Conservation (phyloP, 495 filamentous ascomycete species). For the Podospora fimiseda region DNA sequence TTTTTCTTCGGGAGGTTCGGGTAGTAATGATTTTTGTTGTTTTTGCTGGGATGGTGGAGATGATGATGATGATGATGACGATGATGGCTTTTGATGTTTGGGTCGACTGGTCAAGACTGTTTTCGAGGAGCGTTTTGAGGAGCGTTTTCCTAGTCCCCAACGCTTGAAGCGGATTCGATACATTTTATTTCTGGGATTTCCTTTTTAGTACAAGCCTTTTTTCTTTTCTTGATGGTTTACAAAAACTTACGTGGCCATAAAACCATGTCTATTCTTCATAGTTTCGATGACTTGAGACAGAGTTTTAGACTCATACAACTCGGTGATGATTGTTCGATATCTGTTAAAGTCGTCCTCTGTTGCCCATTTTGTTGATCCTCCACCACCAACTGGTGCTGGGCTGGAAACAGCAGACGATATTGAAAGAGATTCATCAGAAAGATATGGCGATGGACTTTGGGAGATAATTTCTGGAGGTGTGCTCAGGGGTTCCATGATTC, state of each 20-base stretch:
- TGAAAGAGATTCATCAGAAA: background rate
- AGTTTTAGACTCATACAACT: background rate
- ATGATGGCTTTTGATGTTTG: background rate
- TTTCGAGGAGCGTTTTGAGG: background rate
- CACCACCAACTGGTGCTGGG: background rate
- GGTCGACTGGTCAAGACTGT: background rate
- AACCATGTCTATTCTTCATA: background rate
- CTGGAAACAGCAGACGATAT: background rate
- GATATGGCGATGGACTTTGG: background rate
- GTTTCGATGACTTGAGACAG: background rate
- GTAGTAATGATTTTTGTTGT: background rate
- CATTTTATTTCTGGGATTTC: slow-evolving; percentile 1
- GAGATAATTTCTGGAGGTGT: background rate
- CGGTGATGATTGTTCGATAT: background rate
- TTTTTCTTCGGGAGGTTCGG: too few species aligned
- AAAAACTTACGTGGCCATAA: slow-evolving; percentile 1
- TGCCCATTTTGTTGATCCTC: slow-evolving; percentile 1
- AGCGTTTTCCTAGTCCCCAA: slow-evolving; percentile 1
- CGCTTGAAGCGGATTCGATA: slow-evolving; percentile 2
- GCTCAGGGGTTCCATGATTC: background rate
- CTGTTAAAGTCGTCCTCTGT: slow-evolving; percentile 1
- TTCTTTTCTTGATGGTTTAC: background rate
- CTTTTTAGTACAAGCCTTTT: background rate
- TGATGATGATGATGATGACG: background rate
- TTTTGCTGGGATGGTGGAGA: background rate